These are phyloP conservation scores for Myxozyma vanderwaltii DNA, from an alignment of 805 yeast genomes.

Conservation along the genomic window DNA sequence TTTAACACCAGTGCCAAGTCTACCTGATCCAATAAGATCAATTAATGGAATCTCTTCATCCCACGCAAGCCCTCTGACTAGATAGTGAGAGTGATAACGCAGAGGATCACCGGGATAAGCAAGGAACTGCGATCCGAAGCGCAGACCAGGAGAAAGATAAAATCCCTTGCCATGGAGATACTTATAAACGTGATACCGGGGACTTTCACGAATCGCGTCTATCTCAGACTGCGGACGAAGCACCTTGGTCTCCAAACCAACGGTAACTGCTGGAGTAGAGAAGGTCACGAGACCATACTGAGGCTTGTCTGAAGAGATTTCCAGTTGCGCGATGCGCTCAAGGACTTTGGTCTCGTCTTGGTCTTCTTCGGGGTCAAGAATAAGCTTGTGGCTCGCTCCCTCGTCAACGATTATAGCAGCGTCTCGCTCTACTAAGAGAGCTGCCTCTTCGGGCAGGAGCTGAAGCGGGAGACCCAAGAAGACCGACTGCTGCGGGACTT, in stretches of 20 bases:
- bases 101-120: conserved; percentile 96
- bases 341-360: conserved; percentile 3
- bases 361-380: conserved; percentile 6
- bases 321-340: conserved; percentile 1
- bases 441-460: conserved; percentile 69
- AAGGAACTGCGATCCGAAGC: conserved; percentile 87
- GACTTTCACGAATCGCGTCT: conserved; percentile 10
- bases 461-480: conserved; percentile 82
- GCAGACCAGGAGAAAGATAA: conserved; percentile 75
- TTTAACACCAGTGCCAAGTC: conserved; percentile 90
- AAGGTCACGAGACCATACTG: background rate
- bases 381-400: conserved; percentile 38
- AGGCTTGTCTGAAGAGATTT: background rate
- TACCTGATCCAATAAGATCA: conserved; percentile 77
- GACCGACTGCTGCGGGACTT: conserved; percentile 92
- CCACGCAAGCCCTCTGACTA: conserved; percentile 56
- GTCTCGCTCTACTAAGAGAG: conserved; percentile 55
- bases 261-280: conserved; percentile 8
- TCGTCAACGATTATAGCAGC: conserved; percentile 49
- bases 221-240: conserved; percentile 5
- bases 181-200: conserved; percentile 46
- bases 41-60: conserved; percentile 58
- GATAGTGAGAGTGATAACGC: conserved; percentile 82
- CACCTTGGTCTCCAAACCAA: background rate
- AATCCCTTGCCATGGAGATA: conserved; percentile 51